Base-by-base conservation (phyloP, 768 basidiomycete genomes). In the Neoboletus brunneissimus region DNA sequence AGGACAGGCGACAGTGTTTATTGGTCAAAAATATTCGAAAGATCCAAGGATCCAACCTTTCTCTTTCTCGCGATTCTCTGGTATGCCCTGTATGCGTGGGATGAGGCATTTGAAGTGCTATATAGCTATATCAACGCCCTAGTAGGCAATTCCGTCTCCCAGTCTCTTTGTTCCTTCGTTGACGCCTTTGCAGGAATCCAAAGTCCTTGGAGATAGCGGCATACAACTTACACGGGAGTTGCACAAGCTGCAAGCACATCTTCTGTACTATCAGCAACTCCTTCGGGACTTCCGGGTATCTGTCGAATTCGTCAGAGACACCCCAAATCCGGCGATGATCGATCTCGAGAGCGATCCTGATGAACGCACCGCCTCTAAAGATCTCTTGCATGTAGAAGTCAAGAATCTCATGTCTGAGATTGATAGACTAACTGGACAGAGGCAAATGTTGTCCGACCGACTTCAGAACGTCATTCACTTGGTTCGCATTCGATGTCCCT, bases 51-150 rank as follows among this genome's bases (percentile, higher is more conserved):
- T 55, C 81, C 84, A 2, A 85, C 82, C 0, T 82, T 85, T 54
- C 62, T 84, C 23, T 72, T 85, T 40, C 65, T 85, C 20, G 73
- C 78, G 16, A 69, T 79, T 31, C 69, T 86, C 25, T 86, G 84
- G 84, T 82, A 83, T 60, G 77, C 81, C 0, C 60, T 84, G 7
- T 85, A 85, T 64, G 78, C 81, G 5, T 85, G 84, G 82, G 84
- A 86, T 53, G 83, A 86, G 64, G 74, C 80, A 1, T 73, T 85
- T 20, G 83, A 84, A 57, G 66, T 70, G 8, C 55, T 86, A 35
- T 81, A 81, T 62, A 57, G 61, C 5, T 79, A 85, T 59, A 78
- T 85, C 22, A 79, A 76, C 45, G 67, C 55, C 45, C 65, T 86
- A 68, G 82, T 83, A 66, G 22, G 79, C 16, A 10, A 35, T 27